phyloP scores from a whole-genome alignment of 768 basidiomycete genomes.

The Rhizopogon salebrosus region DNA sequence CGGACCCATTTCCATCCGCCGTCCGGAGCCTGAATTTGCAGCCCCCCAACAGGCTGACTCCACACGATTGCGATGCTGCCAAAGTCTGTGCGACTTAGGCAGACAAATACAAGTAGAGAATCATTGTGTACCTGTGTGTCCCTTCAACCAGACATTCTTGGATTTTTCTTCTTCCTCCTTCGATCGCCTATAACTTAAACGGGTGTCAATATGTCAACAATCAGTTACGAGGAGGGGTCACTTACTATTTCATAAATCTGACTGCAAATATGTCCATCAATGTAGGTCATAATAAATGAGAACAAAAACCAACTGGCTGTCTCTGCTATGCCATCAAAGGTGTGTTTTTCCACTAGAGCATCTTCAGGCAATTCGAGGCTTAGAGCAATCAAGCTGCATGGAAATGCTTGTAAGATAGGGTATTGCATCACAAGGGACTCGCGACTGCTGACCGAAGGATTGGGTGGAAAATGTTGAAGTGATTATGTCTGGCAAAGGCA shows the following conservation, averaged over 20 bases:
- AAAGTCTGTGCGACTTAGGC: constrained; percentile 27
- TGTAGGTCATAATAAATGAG: background rate
- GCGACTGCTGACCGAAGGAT: constrained; percentile 26
- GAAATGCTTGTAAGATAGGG: background rate
- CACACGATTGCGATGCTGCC: constrained; percentile 41
- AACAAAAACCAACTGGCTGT: constrained; percentile 26
- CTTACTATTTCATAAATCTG: constrained; percentile 46
- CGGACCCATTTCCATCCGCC: constrained; percentile 40
- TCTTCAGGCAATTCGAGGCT: constrained; percentile 44
- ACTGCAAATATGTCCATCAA: constrained; percentile 19
- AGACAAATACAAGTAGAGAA: background rate
- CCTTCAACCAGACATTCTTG: constrained; percentile 46
- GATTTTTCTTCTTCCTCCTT: constrained; percentile 37
- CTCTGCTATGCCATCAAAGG: constrained; percentile 31
- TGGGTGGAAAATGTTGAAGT: constrained; percentile 31
- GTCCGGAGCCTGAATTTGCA: constrained; percentile 39
- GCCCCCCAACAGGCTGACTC: constrained; percentile 43
- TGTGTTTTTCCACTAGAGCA: constrained; percentile 34
- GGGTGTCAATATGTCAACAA: background rate
- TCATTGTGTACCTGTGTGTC: constrained; percentile 35
- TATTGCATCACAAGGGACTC: background rate
- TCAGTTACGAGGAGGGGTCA: no score
- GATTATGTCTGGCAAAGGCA: constrained; percentile 31
- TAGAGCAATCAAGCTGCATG: constrained; percentile 33
- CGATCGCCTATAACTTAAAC: constrained; percentile 34